Evolutionary conservation across 495 filamentous ascomycete species (phyloP).

Genomic region (Penicillium psychrofluorescens): DNA sequence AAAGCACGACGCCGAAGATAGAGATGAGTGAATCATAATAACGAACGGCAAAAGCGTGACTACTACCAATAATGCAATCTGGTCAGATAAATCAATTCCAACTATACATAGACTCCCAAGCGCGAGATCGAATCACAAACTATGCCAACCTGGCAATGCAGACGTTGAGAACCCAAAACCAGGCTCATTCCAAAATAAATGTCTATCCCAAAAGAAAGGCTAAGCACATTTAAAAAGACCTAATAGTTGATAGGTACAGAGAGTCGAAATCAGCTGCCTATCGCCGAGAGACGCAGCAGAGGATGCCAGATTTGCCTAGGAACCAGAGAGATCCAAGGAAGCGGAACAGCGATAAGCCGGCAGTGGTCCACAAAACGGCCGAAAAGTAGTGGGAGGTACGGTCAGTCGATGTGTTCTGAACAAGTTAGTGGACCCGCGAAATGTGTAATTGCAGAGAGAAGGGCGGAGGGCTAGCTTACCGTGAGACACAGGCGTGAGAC

Average conservation of each 20-base stretch:
- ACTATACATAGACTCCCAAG: no score
- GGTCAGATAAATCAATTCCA: no score
- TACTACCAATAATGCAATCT: no score
- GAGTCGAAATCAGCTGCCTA: not conserved
- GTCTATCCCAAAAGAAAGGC: conserved; percentile 1
- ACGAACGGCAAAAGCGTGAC: no score
- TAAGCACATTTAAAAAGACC: not conserved
- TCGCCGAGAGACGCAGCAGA: conserved; percentile 82
- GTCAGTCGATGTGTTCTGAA: conserved; percentile 40
- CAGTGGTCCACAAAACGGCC: conserved; percentile 82
- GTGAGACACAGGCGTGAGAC: conserved; percentile 71
- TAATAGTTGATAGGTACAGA: conserved; percentile 15
- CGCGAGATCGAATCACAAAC: no score
- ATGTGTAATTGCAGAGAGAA: not conserved
- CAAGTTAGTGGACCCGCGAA: not conserved
- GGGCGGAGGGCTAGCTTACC: conserved; percentile 52
- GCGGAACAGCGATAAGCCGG: conserved; percentile 70
- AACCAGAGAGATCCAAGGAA: conserved; percentile 90
- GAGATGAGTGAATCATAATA: not conserved
- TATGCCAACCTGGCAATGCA: conserved; percentile 4
- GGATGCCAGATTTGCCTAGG: conserved; percentile 77
- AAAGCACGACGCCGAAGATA: not conserved
- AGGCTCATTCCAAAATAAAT: conserved; percentile 1
- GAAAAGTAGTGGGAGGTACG: conserved; percentile 87
- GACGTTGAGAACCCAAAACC: conserved; percentile 2